Base-by-base conservation (phyloP, 306 rosid genomes). In the Begonia fuchsioides region DNA sequence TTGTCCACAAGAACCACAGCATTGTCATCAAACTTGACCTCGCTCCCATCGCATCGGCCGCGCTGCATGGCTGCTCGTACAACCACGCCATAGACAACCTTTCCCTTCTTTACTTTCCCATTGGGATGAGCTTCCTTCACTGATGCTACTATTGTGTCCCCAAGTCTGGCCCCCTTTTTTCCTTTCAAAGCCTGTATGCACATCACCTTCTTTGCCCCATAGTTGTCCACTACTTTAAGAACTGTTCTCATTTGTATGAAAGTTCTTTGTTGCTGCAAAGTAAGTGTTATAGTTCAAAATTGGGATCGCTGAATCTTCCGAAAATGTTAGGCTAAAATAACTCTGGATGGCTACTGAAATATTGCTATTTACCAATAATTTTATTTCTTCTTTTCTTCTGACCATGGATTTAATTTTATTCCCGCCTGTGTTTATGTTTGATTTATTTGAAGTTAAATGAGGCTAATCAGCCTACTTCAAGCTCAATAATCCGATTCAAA, bases 241-340 rank as follows among this genome's bases (percentile, higher is more conserved):
- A 84, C 80, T 12, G 93, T 88, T 60, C 97, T 70, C 95, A 88
- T 84, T 66, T 88, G 95, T 43, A 84, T 76, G 76, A 88, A 88
- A 44, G 75, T 79, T 47, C 95, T 81, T 26, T 51, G 86, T 55
- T 80, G 93, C 90, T 84, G 79, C 53, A 64, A 60, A 53, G 51
- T 50, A 43, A 39, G 35, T 26, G 35, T 26, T 26, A 26, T 5
- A 8, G 5, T 26, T 26, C 5, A 2, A 26, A 26, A 26, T 26
- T 26, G 35, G 8, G 35, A 3, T 26, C 1, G 35, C 8, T 26
- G 35, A 26, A 26, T 26, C 35, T 26, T 26, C 35, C 5, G 35
- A 8, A 26, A 26, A 4, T 26, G 8, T 26, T 8, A 26, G 35
- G 35, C 35, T 26, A 5, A 26, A 26, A 3, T 5, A 26, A 26